Evolutionary conservation across 306 rosid genomes (phyloP), one percentile per base, ranked within the genome.

Genomic region (Malus sylvestris): DNA sequence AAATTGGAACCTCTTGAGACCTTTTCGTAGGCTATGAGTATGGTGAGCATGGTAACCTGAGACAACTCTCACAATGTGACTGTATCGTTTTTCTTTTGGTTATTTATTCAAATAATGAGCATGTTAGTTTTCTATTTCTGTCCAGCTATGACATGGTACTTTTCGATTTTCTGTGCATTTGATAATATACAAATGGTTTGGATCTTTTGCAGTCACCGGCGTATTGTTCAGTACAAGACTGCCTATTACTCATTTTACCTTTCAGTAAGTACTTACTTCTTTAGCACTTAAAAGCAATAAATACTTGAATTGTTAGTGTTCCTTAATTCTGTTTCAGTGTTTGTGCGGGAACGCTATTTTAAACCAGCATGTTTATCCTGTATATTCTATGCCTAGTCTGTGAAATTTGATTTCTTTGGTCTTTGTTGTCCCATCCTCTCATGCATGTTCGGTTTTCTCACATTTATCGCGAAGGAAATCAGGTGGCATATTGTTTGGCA

Each of bases 191-290:
- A 42, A 58, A 68, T 82, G 60, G 55, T 73, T 68, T 78, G 62
- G 67, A 71, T 74, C 33, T 75, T 67, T 59, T 87, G 91, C 93
- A 91, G 97, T 79, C 93, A 93, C 87, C 93, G 85, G 14, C 88
- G 91, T 27, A 89, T 93, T 83, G 97, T 91, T 84, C 96, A 93
- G 84, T 90, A 87, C 83, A 91, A 93, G 88, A 91, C 98, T n/a
- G 89, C 90, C 70, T 93, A 91, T 81, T 93, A 93, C 81, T 93
- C 97, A 18, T 91, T 93, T 83, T 91, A 93, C 86, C 96, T 93
- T 77, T 91, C 97, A 4, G 96, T 93, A 73, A 86, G 97, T 83
- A 38, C 58, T 64, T 60, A 25, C 52, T 57, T 51, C 46, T 65
- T 16, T 7, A 58, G 44, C 67, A 76, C 40, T 73, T 53, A 15